Base-by-base conservation (phyloP, 345 rosid genomes). In the Bruguiera gymnorhiza region DNA sequence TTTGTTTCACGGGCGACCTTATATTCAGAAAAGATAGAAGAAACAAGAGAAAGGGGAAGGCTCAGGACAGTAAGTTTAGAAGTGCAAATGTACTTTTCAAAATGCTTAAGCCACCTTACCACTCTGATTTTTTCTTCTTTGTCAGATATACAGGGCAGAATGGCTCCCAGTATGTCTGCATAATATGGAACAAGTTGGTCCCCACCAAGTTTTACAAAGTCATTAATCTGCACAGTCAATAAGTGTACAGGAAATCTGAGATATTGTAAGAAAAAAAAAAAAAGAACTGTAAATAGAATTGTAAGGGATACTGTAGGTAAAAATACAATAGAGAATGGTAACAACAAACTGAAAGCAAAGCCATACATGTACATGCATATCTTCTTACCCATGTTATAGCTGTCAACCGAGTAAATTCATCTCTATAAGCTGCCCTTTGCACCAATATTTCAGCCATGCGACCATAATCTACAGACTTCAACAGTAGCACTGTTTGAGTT, bases 401-500 rank as follows among this genome's bases (percentile, higher is more conserved):
- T 26, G 99, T 96, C 79, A 92, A 81, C 67, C 99, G 90, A 69
- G 99, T 96, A 72, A 96, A 96, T 78, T 92, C 98, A 86, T 96
- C 99, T 56, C 83, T 67, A 79, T 97, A 87, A 80, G 89, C 85
- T 70, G 97, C 99, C 80, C 99, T 92, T 82, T 81, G 91, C 80
- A 96, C 98, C 86, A 96, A 79, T 79, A 96, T 96, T 83, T 96
- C 97, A 74, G 99, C 97, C 99, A 96, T 96, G 72, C 99, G 98
- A 80, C 97, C 96, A 88, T 96, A 96, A 90, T 96, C 99, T 92
- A 92, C 99, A 92, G 99, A 96, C 99, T 96, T 90, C 87, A 90
- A 89, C 82, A 92, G 87, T 80, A 86, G 84, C 83, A 95, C 92
- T 84, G 90, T 81, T 84, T 73, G 83, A 87, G 90, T 91, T 89